phyloP scores from a whole-genome alignment of 2,329 filamentous ascomycete genomes.

The Colletotrichum sp. region DNA sequence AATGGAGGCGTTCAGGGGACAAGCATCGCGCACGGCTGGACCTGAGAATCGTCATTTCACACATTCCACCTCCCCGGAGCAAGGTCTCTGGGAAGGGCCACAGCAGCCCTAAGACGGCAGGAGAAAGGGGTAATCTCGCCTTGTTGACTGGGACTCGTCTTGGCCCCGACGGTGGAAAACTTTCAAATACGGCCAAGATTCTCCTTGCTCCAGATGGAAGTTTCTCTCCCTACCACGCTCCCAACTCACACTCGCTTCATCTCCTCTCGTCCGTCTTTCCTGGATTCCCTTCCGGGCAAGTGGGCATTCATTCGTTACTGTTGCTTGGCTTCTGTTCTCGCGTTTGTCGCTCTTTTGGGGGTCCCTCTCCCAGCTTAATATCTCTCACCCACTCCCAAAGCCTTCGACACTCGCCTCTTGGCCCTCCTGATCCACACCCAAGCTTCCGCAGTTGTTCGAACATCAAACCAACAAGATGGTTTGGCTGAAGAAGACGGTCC shows the following conservation, averaged over 20 bases:
- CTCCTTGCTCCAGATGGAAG: neutral
- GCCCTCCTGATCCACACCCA: neutral
- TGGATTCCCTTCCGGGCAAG: neutral
- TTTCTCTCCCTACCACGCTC: neutral
- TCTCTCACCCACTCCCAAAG: neutral
- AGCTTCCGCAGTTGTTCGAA: neutral
- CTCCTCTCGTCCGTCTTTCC: neutral
- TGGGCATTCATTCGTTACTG: slow-evolving; percentile 13
- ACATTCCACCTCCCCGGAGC: slow-evolving; percentile 1
- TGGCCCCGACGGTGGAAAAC: neutral
- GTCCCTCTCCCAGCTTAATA: neutral
- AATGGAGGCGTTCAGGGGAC: slow-evolving; percentile 9
- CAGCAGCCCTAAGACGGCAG: neutral
- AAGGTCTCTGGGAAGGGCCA: neutral
- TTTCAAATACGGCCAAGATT: slow-evolving; percentile 18
- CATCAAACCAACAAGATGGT: neutral
- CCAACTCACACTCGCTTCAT: slow-evolving; percentile 10
- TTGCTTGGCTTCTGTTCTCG: neutral
- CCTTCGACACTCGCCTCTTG: neutral
- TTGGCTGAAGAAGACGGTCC: slow-evolving; percentile 4
- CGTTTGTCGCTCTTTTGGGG: neutral
- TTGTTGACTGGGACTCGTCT: neutral
- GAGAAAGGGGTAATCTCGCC: neutral
- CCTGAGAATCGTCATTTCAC: slow-evolving; percentile 3
- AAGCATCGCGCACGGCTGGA: neutral